Conservation (phyloP, 371 early-diverging fungal genomes). For the Rhizomucor miehei region DNA sequence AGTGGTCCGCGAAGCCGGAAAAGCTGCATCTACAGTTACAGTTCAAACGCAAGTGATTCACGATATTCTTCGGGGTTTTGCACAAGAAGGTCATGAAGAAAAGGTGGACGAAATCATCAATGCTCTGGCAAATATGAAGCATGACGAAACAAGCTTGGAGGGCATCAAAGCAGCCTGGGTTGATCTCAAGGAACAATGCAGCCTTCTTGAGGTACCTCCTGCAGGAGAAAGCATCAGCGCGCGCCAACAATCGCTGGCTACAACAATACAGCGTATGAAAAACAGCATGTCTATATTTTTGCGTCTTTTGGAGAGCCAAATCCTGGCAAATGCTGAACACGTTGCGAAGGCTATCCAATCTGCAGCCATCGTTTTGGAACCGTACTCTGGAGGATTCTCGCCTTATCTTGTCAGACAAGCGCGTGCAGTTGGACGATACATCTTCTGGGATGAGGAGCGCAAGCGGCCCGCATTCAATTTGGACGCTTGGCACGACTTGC, state of each 20-base stretch:
- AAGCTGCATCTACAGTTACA: background rate
- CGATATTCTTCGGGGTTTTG: slow-evolving; percentile 1
- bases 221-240: too few relatives aligned
- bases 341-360: background rate
- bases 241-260: too few relatives aligned
- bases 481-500: background rate
- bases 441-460: slow-evolving; percentile 3
- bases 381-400: slow-evolving; percentile 10
- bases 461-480: background rate
- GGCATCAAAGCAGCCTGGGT: background rate
- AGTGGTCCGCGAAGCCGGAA: background rate
- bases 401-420: background rate
- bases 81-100: background rate
- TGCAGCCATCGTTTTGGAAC: background rate
- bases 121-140: background rate
- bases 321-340: background rate
- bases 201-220: background rate
- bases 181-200: background rate
- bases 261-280: too few relatives aligned
- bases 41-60: background rate
- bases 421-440: background rate
- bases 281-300: too few relatives aligned
- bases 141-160: background rate
- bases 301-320: background rate
- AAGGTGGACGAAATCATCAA: background rate